Conservation (phyloP, 2,329 filamentous ascomycete genomes). For the Fonsecaea pugnacius region DNA sequence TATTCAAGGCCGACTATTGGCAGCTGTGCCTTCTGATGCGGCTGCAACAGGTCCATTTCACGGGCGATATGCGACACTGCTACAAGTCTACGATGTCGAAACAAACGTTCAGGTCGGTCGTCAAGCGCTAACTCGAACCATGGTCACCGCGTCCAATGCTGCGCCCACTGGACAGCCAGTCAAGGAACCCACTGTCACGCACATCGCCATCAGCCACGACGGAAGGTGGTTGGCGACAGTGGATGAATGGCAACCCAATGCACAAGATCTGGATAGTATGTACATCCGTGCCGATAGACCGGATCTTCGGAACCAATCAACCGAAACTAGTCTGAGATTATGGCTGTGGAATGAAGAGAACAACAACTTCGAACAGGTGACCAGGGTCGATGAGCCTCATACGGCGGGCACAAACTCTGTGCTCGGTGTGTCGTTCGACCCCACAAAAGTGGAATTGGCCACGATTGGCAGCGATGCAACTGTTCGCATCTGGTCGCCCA, state of each 20-base stretch:
- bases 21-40: slow-evolving; percentile 64
- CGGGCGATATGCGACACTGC: slow-evolving; percentile 41
- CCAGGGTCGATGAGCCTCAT: slow-evolving; percentile 84
- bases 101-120: slow-evolving; percentile 77
- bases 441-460: slow-evolving; percentile 72
- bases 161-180: slow-evolving; percentile 73
- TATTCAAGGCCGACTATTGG: slow-evolving; percentile 66
- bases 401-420: slow-evolving; percentile 62
- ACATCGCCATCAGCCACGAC: slow-evolving; percentile 75
- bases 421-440: slow-evolving; percentile 74
- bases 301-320: slow-evolving; percentile 19
- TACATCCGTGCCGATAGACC: slow-evolving; percentile 38
- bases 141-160: slow-evolving; percentile 78
- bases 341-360: slow-evolving; percentile 68
- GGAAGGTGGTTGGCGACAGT: slow-evolving; percentile 89
- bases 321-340: slow-evolving; percentile 84
- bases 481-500: slow-evolving; percentile 81
- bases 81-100: slow-evolving; percentile 88
- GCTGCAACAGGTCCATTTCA: slow-evolving; percentile 22
- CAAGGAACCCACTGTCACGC: slow-evolving; percentile 75
- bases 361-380: slow-evolving; percentile 72
- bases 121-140: slow-evolving; percentile 86
- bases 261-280: slow-evolving; percentile 67
- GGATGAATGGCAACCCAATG: slow-evolving; percentile 83
- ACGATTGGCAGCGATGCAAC: slow-evolving; percentile 81